Evolutionary conservation across 2,329 filamentous ascomycete species (phyloP).

Genomic region (Botrytis porri): DNA sequence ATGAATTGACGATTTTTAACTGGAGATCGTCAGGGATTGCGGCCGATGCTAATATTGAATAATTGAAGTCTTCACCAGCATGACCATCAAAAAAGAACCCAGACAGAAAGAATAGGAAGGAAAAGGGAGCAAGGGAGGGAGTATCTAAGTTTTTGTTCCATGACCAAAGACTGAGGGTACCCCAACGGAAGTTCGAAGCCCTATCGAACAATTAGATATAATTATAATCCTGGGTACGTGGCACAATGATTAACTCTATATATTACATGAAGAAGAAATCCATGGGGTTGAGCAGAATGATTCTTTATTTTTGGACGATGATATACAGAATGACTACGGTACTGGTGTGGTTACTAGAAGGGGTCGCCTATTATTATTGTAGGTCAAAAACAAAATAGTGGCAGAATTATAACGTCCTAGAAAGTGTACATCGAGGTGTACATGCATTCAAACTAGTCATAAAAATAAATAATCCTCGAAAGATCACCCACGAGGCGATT

Average conservation of each 20-base stretch:
- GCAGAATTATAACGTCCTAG: background rate
- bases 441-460: background rate
- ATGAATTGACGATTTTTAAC: constrained; percentile 15
- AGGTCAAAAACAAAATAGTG: background rate
- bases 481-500: constrained; percentile 10
- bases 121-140: background rate
- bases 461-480: background rate
- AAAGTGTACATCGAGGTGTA: background rate
- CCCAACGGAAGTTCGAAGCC: background rate
- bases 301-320: background rate
- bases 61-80: constrained; percentile 3
- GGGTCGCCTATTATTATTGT: background rate
- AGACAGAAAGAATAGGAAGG: constrained; percentile 10
- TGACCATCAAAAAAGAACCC: constrained; percentile 7
- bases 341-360: background rate
- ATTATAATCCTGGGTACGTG: constrained; percentile 1
- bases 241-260: constrained; percentile 1
- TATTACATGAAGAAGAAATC: background rate
- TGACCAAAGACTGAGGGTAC: background rate
- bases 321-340: background rate
- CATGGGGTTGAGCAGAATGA: background rate
- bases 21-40: constrained; percentile 6
- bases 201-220: background rate
- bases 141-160: constrained; percentile 2
- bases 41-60: constrained; percentile 8